These are phyloP conservation scores for Saccharomycopsis malanga DNA, from an alignment of 805 yeast species.

Conservation along the genomic window DNA sequence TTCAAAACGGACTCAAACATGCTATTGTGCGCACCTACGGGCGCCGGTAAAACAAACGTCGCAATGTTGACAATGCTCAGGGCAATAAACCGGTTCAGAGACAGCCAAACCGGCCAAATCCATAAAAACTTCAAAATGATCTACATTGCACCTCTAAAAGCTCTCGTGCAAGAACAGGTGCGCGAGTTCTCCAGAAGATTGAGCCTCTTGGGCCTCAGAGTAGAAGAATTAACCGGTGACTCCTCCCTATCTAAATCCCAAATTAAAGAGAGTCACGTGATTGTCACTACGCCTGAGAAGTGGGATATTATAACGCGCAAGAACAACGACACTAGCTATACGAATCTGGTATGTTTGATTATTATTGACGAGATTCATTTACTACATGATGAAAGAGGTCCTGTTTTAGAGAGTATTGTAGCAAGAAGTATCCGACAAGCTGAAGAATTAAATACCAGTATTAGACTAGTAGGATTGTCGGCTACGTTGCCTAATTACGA, in stretches of 20 bases:
- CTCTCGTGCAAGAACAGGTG: conserved; percentile 92
- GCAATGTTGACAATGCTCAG: conserved; percentile 80
- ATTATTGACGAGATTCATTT: conserved; percentile 91
- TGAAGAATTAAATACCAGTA: conserved; percentile 39
- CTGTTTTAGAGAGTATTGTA: conserved; percentile 83
- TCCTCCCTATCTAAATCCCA: conserved; percentile 69
- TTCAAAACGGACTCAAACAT: conserved; percentile 65
- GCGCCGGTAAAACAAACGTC: conserved; percentile 97
- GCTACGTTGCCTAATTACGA: conserved; percentile 23
- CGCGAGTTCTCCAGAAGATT: conserved; percentile 74
- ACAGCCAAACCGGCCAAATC: conserved; percentile 40
- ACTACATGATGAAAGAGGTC: conserved; percentile 91
- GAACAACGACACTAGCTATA: conserved; percentile 55
- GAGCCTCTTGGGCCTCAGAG: conserved; percentile 55
- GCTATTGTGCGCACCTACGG: conserved; percentile 93
- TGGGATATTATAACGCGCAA: conserved; percentile 96
- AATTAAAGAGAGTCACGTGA: conserved; percentile 66
- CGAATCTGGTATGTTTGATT: conserved; percentile 56
- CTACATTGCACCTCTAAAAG: conserved; percentile 89
- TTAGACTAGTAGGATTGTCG: conserved; percentile 35
- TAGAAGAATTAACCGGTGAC: conserved; percentile 89
- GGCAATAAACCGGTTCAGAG: conserved; percentile 47
- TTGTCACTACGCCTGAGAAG: conserved; percentile 94
- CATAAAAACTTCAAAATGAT: conserved; percentile 63
- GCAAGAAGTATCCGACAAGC: conserved; percentile 55